A percentile compares a stretch with the other conserved stretches of the same genome.
Conservation (phyloP, 495 filamentous ascomycete genomes). For the Annulohypoxylon bovei region DNA sequence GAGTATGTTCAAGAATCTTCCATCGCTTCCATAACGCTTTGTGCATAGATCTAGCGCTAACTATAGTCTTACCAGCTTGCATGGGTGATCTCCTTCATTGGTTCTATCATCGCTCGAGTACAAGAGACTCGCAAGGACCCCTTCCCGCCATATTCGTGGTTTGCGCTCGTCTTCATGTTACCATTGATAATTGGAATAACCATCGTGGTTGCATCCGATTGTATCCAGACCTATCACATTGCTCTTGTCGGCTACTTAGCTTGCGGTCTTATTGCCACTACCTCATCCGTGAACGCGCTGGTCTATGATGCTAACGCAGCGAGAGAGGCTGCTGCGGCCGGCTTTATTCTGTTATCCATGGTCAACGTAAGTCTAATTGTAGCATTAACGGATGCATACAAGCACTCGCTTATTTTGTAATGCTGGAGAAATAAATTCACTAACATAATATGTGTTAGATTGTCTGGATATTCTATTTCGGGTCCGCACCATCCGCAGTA, state of each 20-base stretch:
- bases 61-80: slow-evolving; percentile 70
- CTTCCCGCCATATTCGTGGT: slow-evolving; percentile 92
- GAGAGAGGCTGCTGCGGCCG: slow-evolving; percentile 87
- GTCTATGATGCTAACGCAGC: slow-evolving; percentile 76
- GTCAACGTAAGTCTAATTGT: slow-evolving; percentile 73
- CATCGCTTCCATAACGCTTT: neutral
- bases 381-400: neutral
- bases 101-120: slow-evolving; percentile 78
- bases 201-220: slow-evolving; percentile 82
- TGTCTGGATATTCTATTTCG: slow-evolving; percentile 99
- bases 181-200: slow-evolving; percentile 82
- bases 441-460: slow-evolving; percentile 65
- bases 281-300: slow-evolving; percentile 81
- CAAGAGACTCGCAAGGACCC: slow-evolving; percentile 25
- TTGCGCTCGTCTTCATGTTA: slow-evolving; percentile 85
- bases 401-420: neutral
- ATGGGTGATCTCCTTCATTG: slow-evolving; percentile 92
- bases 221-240: slow-evolving; percentile 85
- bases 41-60: slow-evolving; percentile 29
- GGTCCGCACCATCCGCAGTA: slow-evolving; percentile 86
- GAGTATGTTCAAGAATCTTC: slow-evolving; percentile 67
- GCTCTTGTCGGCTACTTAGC: slow-evolving; percentile 90
- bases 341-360: slow-evolving; percentile 96
- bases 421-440: neutral
- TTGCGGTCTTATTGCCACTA: slow-evolving; percentile 82